phyloP scores from a whole-genome alignment of 2,329 filamentous ascomycete species.

The Fusarium odoratissimum region DNA sequence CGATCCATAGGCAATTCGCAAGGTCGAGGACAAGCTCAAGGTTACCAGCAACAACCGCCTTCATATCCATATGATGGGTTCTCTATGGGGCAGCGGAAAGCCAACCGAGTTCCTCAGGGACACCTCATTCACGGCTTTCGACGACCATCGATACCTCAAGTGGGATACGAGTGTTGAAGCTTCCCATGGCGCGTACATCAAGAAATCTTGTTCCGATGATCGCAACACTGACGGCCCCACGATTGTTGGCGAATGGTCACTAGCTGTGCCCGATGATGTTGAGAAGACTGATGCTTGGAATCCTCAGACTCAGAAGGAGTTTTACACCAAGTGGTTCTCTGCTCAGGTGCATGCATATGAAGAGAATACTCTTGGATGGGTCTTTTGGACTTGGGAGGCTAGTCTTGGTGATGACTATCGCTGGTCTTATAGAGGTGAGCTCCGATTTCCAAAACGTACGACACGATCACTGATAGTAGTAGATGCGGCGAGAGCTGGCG shows the following conservation, averaged over 20 bases:
- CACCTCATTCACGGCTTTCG: constrained; percentile 61
- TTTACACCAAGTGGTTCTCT: constrained; percentile 44
- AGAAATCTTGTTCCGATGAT: constrained; percentile 61
- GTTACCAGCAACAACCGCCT: constrained; percentile 57
- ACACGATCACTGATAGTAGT: neutral
- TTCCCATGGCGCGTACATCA: constrained; percentile 57
- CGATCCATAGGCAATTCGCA: constrained; percentile 54
- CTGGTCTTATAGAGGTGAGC: constrained; percentile 43
- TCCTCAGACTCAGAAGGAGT: constrained; percentile 35
- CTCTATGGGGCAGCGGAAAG: constrained; percentile 67
- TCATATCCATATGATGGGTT: constrained; percentile 63
- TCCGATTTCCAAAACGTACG: neutral
- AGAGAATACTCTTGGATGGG: constrained; percentile 38
- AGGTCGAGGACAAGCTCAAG: constrained; percentile 57
- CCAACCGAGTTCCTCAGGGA: constrained; percentile 58
- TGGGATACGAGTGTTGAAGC: constrained; percentile 54
- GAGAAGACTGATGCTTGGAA: constrained; percentile 54
- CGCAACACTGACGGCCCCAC: constrained; percentile 55
- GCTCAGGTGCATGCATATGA: constrained; percentile 43
- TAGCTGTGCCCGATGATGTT: constrained; percentile 61
- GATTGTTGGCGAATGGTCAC: constrained; percentile 69
- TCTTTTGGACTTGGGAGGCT: constrained; percentile 44
- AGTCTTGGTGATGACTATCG: constrained; percentile 42
- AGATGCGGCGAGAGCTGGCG: constrained; percentile 38
- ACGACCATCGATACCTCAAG: constrained; percentile 71